Base-by-base conservation (phyloP, 2,329 filamentous ascomycete genomes). In the Neonectria ditissima region DNA sequence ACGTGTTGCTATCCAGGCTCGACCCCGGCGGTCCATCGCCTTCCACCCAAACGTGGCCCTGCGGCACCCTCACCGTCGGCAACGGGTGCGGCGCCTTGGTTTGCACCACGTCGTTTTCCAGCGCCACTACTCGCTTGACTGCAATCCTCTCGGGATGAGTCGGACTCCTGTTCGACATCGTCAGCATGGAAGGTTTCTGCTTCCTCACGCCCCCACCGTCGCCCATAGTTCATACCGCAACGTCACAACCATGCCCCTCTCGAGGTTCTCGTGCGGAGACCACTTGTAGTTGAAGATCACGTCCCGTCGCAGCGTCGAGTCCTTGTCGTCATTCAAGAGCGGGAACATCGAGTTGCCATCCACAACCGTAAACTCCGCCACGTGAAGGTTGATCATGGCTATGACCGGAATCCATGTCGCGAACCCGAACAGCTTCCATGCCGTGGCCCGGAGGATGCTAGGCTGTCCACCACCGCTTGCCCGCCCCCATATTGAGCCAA, bases 11-110 rank as follows among this genome's bases (percentile, higher is more conserved):
- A 80, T 99, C 96, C 63, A 90, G 78, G 59, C 88, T 93, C 72
- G 87, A 87, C 54, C 86, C 84, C 71, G 87, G 86, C 72, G 87
- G 86, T 13, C 91, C 93, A 76, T 99, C 96, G 1, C 96, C 96
- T 77, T 98, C 95, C 1, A 99, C 89, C 96, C 96, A 99, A 28
- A 98, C 85, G 81, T 98, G 94, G 18, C 93, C 93, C 66, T 85
- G 85, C 5, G 94, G 95, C 22, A 99, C 87, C 66, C 86, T 84
- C 48, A 92, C 81, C 9, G 78, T 83, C 1, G 80, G 70, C 16
- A 83, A 77, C 9, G 87, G 84, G 74, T 89, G 91, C 18, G 89
- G 89, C 56, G 82, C 78, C 61, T 87, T 84, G 43, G 92, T 91
- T 59, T 82, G 84, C 30, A 98, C 88, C 1, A 87, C 82, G 75